Base-by-base conservation (phyloP, 352 stramenopile genomes). In the Pythium brachiatum region DNA sequence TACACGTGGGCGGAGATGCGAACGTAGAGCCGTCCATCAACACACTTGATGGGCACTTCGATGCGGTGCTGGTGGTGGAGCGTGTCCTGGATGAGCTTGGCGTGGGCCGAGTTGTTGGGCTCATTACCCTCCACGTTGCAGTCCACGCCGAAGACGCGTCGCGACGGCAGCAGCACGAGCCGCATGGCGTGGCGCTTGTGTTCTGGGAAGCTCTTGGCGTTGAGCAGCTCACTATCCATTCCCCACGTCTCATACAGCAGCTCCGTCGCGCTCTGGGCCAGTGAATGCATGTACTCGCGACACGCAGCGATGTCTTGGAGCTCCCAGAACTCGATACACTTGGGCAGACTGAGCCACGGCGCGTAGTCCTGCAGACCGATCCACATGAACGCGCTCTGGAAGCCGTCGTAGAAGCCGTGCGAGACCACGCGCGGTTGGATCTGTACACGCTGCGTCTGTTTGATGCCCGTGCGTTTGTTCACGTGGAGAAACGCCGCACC, bases 41-140 rank as follows among this genome's bases (percentile, higher is more conserved):
- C 72, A 59, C 87, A 97, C 71, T 98, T 98, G 34, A 98, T 80
- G 11, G 95, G 95, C 43, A 96, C 91, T 81, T 98, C 95, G 47
- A 98, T 93, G 21, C 63, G 57, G 51, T 93, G 70, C 18, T 52
- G 25, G 20, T 76, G 61, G 70, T 97, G 94, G 20, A 98, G 74
- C 59, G 73, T 79, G 64, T 97, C 93, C 75, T 98, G 93, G 18
- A 98, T 76, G n/a, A 75, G 70, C 51, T 98, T 97, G 48, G 90
- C 91, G 68, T 97, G 83, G 2, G 74, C 78, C 0, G 90, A 97
- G 11, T 79, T 92, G 52, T 86, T 80, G 4, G 41, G 20, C 4
- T 2, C 38, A 12, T 3, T 21, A 2, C 25, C 29, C 11, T 21
- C 29, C 13, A 3, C 41, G 29, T 66, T 70, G 29, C 53, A 64